Conservation (phyloP, 2,329 filamentous ascomycete genomes). For the Pseudocercospora pini-densiflorae region DNA sequence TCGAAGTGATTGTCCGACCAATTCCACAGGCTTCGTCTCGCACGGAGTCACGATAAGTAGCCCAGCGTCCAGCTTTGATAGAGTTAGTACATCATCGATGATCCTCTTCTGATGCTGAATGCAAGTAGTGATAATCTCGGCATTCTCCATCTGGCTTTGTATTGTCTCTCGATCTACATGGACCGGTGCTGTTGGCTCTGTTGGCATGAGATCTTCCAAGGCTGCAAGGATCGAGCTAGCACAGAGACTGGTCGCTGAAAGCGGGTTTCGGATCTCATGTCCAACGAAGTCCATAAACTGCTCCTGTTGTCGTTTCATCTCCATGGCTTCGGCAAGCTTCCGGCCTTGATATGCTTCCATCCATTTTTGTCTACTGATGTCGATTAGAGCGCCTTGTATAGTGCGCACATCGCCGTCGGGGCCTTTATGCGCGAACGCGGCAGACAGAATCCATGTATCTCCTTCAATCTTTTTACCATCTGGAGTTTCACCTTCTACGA, state of each 20-base stretch:
- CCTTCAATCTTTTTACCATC: constrained; percentile 24
- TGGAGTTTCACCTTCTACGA: constrained; percentile 20
- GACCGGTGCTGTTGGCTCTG: constrained; percentile 10
- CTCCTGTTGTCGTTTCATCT: no score
- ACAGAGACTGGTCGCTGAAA: constrained; percentile 49
- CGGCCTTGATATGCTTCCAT: no score
- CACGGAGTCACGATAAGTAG: no score
- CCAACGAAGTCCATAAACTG: no score
- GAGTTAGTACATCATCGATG: no score
- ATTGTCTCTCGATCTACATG: constrained; percentile 16
- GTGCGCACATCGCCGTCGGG: constrained; percentile 31
- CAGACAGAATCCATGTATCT: constrained; percentile 28
- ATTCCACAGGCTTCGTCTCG: no score
- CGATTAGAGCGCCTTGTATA: constrained; percentile 40
- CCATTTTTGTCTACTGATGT: no score
- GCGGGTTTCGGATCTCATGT: constrained; percentile 29
- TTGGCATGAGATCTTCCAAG: constrained; percentile 14
- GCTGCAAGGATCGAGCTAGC: constrained; percentile 16
- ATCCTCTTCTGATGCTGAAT: no score
- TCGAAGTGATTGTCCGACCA: no score
- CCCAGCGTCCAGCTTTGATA: no score
- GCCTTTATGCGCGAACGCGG: constrained; percentile 20
- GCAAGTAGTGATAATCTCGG: constrained; percentile 7
- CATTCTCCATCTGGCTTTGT: constrained; percentile 30
- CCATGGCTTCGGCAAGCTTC: no score